Evolutionary conservation across 1,139 yeast species (phyloP).

Genomic region (Nadsonia commutata): DNA sequence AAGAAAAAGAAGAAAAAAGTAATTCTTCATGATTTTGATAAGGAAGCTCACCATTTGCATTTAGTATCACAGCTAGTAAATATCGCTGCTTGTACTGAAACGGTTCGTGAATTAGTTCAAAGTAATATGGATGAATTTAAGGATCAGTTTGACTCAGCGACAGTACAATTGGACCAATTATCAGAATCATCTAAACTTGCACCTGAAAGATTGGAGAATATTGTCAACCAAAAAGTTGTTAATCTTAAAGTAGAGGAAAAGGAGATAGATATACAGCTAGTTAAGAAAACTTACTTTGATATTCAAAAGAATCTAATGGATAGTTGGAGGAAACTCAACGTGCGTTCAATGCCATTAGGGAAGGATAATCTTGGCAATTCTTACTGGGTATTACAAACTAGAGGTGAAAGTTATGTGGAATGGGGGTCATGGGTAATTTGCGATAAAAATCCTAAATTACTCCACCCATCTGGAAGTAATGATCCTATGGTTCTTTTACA

Average conservation of each 20-base stretch:
- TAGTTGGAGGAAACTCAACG: not conserved
- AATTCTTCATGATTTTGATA: not conserved
- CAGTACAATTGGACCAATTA: not conserved
- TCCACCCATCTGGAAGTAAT: slow-evolving; percentile 7
- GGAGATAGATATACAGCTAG: not conserved
- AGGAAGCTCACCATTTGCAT: not conserved
- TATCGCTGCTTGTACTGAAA: not conserved
- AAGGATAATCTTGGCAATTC: slow-evolving; percentile 5
- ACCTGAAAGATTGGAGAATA: not conserved
- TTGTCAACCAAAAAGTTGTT: not conserved
- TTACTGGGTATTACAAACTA: slow-evolving; percentile 5
- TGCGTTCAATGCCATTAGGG: slow-evolving; percentile 4
- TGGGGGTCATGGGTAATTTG: slow-evolving; percentile 26
- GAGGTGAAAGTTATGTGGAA: not conserved
- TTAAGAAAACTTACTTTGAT: not conserved
- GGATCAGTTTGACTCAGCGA: not conserved
- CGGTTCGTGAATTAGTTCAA: not conserved
- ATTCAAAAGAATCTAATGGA: not conserved
- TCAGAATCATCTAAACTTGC: not conserved
- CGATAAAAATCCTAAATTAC: slow-evolving; percentile 11
- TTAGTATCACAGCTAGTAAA: not conserved
- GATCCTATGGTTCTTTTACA: slow-evolving; percentile 2
- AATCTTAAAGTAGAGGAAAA: not conserved
- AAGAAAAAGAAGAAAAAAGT: not conserved
- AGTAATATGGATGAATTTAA: not conserved